Evolutionary conservation across 495 filamentous ascomycete species (phyloP), one percentile per base, ranked within the genome.

Genomic region (Clohesyomyces aquaticus): DNA sequence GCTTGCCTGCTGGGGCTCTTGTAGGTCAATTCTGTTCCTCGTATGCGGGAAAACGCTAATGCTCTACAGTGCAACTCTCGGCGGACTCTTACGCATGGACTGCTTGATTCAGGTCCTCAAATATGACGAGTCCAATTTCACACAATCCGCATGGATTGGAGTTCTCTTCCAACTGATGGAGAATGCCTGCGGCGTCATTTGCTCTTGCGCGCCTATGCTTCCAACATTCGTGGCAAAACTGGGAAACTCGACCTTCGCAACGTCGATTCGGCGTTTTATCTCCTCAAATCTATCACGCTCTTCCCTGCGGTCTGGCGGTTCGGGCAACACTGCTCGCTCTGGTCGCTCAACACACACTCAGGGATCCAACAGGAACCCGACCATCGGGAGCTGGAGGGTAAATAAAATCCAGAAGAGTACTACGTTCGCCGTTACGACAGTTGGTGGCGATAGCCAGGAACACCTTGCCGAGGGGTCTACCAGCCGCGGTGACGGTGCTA

Each of bases 131-230:
- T 10, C 45, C 19, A 21, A 49, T 22, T 12, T 22, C 11, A 49
- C 45, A 8, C 10, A 22, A 21, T 11, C 12, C 9, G 12, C 12
- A 49, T 49, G 19, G 12, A 49, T 49, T 8, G 45, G 45, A 11
- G 11, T 22, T 49, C 19, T 49, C 12, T 49, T 49, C 45, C 45
- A 49, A 22, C 8, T 12, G 10, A 9, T 49, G 8, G 12, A 49
- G 19, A 49, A 49, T 49, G 19, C 45, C 12, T 14, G 12, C 19
- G 45, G 45, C 45, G 45, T 49, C 19, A 49, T 49, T 9, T 49
- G 45, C 45, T 49, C 35, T 9, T 41, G 35, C 35, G 35, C 35
- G n/a, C 35, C 35, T n/a, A 41, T 41, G 35, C 35, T 41, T n/a
- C n/a, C 35, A 9, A 41, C 35, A 41, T 41, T 9, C n/a, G 35